Conservation (phyloP, 495 filamentous ascomycete species). For the Tuber calosporum region DNA sequence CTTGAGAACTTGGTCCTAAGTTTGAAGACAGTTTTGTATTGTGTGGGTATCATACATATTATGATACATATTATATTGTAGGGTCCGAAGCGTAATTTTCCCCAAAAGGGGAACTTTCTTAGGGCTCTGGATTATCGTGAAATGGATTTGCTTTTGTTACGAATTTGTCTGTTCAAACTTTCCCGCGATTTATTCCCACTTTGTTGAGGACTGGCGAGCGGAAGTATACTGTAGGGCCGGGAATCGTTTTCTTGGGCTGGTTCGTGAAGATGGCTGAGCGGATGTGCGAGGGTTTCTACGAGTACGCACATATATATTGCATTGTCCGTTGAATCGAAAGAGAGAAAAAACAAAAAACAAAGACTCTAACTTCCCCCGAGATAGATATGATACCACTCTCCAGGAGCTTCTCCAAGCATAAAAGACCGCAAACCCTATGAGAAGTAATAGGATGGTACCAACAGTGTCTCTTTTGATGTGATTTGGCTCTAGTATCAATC, state of each 20-base stretch:
- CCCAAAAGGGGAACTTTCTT: not conserved
- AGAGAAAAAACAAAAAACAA: not conserved
- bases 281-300: not conserved
- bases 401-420: not conserved
- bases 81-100: not conserved
- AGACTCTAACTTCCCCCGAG: not conserved
- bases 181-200: not conserved
- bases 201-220: not conserved
- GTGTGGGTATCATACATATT: not conserved
- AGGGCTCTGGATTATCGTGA: not conserved
- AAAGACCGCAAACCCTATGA: not conserved
- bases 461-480: not conserved
- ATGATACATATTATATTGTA: not conserved
- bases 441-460: not conserved
- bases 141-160: not conserved
- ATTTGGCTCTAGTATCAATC: not conserved
- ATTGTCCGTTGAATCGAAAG: not conserved
- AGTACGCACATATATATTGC: not conserved
- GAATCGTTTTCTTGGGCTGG: not conserved
- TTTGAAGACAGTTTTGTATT: too few relatives aligned
- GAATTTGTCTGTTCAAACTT: not conserved
- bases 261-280: not conserved
- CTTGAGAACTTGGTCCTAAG: not conserved
- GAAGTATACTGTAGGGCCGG: not conserved
- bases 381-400: not conserved